Conservation (phyloP, 176 grass and related monocot species). For the Oryza nivara region DNA sequence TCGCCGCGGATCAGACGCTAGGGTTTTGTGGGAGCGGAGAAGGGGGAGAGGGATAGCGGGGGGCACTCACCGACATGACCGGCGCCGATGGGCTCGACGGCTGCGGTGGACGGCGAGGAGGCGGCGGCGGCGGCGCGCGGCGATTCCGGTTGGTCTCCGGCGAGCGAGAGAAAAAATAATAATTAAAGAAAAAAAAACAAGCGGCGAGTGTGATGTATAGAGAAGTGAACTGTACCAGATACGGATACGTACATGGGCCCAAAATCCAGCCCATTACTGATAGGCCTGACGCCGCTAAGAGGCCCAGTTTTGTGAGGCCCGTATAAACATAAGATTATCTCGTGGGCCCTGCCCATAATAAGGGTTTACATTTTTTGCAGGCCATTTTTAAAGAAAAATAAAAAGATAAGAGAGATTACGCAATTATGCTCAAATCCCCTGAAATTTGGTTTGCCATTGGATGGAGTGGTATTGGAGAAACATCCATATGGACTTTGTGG, state of each 20-base stretch:
- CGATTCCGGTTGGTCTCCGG: slow-evolving; percentile 25
- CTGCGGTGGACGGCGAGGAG: not conserved
- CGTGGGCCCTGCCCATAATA: too few species aligned
- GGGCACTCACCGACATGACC: slow-evolving; percentile 66
- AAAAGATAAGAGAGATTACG: too few species aligned
- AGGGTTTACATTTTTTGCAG: too few species aligned
- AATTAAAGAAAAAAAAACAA: not conserved
- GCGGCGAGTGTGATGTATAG: slow-evolving; percentile 4
- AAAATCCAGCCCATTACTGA: not conserved
- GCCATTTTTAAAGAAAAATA: too few species aligned
- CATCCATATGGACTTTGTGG: too few species aligned
- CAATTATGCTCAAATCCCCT: not conserved
- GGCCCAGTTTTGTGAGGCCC: too few species aligned
- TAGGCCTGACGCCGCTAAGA: too few species aligned
- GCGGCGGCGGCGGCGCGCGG: not conserved
- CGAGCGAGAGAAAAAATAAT: not conserved
- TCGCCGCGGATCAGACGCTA: not conserved
- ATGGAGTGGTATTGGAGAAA: too few species aligned
- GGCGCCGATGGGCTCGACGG: not conserved
- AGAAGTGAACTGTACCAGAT: not conserved
- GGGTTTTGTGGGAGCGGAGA: not conserved
- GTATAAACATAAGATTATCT: too few species aligned
- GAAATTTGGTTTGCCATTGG: not conserved
- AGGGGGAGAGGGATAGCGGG: not conserved
- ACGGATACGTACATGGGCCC: not conserved